Percentiles rank a stretch among this genome's conserved stretches.
These are phyloP conservation scores for Westerdykella sp. DNA, from an alignment of 2,329 filamentous ascomycete genomes.

Conservation along the genomic window DNA sequence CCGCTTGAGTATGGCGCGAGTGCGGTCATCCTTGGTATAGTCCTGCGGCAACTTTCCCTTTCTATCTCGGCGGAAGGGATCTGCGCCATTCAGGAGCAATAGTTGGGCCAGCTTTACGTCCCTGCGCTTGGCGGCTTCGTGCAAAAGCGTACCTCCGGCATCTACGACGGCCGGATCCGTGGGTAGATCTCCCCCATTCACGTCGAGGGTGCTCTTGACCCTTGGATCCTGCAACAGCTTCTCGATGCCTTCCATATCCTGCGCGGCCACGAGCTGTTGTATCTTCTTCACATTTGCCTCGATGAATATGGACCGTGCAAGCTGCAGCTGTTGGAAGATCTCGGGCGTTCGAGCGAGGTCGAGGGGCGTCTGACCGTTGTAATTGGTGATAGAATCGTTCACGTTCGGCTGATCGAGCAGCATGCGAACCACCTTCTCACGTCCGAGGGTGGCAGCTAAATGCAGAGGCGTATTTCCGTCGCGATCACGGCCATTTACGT, in stretches of 20 bases:
- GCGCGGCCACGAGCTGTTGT: constrained; percentile 66
- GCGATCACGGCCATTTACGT: constrained; percentile 84
- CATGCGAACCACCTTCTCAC: constrained; percentile 72
- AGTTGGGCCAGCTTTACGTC: constrained; percentile 85
- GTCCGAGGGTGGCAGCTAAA: constrained; percentile 75
- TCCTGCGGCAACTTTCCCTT: constrained; percentile 95
- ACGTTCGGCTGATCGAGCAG: constrained; percentile 76
- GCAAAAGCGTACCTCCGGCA: constrained; percentile 82
- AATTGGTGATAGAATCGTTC: constrained; percentile 83
- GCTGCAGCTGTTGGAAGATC: constrained; percentile 90
- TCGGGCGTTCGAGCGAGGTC: constrained; percentile 88
- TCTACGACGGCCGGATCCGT: constrained; percentile 73
- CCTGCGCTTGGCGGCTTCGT: constrained; percentile 84
- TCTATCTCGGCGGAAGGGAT: constrained; percentile 90
- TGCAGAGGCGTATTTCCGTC: constrained; percentile 94
- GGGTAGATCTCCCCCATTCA: constrained; percentile 84
- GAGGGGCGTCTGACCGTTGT: constrained; percentile 74
- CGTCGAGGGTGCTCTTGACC: constrained; percentile 79
- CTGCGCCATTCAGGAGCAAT: constrained; percentile 85
- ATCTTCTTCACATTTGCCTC: constrained; percentile 80
- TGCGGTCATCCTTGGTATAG: constrained; percentile 90
- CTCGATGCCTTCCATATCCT: constrained; percentile 72
- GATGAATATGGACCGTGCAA: constrained; percentile 81
- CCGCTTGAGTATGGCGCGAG: constrained; percentile 80
- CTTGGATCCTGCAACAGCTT: constrained; percentile 76